Conservation (phyloP, 2,329 filamentous ascomycete genomes). For the Lecanicillium sp. region DNA sequence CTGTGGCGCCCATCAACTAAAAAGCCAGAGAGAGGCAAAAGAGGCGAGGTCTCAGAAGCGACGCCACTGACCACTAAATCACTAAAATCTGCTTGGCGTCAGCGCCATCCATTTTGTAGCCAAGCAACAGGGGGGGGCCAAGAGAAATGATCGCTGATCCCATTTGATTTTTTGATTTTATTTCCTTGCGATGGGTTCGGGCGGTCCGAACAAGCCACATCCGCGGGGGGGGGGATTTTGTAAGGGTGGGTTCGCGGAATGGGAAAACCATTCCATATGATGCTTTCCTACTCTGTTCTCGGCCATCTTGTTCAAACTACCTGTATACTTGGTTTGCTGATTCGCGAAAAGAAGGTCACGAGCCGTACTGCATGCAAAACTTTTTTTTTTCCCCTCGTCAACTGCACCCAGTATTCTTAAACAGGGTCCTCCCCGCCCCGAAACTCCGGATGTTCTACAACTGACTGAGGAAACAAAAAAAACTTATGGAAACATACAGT, state of each 20-base stretch:
- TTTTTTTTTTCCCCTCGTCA: too few relatives aligned
- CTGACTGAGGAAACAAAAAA: neutral
- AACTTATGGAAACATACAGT: neutral
- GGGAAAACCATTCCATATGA: too few relatives aligned
- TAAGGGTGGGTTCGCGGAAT: too few relatives aligned
- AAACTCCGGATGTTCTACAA: neutral
- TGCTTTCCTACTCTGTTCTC: too few relatives aligned
- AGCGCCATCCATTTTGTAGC: neutral
- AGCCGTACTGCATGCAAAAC: too few relatives aligned
- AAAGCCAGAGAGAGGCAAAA: neutral
- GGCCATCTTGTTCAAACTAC: too few relatives aligned
- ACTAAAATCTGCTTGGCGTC: slow-evolving; percentile 8
- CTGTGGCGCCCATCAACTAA: slow-evolving; percentile 5
- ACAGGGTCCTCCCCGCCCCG: too few relatives aligned
- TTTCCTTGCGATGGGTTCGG: neutral
- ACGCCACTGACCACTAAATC: neutral
- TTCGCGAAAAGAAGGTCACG: too few relatives aligned
- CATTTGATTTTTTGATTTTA: neutral
- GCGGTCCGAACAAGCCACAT: too few relatives aligned
- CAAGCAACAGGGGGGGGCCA: neutral
- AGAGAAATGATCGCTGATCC: neutral
- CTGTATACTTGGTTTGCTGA: too few relatives aligned
- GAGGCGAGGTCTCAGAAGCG: neutral
- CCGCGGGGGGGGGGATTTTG: too few relatives aligned
- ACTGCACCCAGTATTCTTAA: too few relatives aligned